Conservation (phyloP, 495 filamentous ascomycete genomes). For the Ascobolus immersus region DNA sequence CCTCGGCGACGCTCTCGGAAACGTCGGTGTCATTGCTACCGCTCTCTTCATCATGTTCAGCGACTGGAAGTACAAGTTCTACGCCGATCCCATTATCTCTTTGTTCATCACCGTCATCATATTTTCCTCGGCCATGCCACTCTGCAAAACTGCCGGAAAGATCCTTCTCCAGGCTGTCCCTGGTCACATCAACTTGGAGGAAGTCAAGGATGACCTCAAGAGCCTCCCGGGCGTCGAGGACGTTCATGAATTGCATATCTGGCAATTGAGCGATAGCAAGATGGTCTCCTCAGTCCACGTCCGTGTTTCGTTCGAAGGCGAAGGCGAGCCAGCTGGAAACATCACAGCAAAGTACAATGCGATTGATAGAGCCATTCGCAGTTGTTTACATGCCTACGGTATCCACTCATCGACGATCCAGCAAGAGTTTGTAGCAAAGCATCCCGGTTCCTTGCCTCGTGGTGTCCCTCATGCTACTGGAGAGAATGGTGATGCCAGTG, state of each 20-base stretch:
- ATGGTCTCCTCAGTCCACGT: slow-evolving; percentile 79
- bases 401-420: slow-evolving; percentile 98
- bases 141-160: slow-evolving; percentile 78
- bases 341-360: slow-evolving; percentile 59
- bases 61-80: slow-evolving; percentile 32
- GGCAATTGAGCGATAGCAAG: slow-evolving; percentile 88
- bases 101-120: slow-evolving; percentile 95
- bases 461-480: slow-evolving; percentile 17
- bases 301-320: slow-evolving; percentile 43
- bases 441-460: slow-evolving; percentile 23
- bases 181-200: slow-evolving; percentile 56
- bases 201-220: slow-evolving; percentile 80
- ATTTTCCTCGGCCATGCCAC: slow-evolving; percentile 64
- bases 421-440: slow-evolving; percentile 75
- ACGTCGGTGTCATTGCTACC: slow-evolving; percentile 84
- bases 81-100: slow-evolving; percentile 78
- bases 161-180: slow-evolving; percentile 87
- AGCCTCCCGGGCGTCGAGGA: slow-evolving; percentile 56
- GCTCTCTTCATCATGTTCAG: slow-evolving; percentile 84
- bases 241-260: slow-evolving; percentile 90
- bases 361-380: slow-evolving; percentile 49
- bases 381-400: slow-evolving; percentile 78
- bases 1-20: slow-evolving; percentile 85
- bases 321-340: slow-evolving; percentile 42
- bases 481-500: slow-evolving; percentile 9